A percentile compares a stretch with the other conserved stretches of the same genome.
Evolutionary conservation across 129 eudicot genomes (phyloP).

Genomic region (Chrysanthemum seticuspe): DNA sequence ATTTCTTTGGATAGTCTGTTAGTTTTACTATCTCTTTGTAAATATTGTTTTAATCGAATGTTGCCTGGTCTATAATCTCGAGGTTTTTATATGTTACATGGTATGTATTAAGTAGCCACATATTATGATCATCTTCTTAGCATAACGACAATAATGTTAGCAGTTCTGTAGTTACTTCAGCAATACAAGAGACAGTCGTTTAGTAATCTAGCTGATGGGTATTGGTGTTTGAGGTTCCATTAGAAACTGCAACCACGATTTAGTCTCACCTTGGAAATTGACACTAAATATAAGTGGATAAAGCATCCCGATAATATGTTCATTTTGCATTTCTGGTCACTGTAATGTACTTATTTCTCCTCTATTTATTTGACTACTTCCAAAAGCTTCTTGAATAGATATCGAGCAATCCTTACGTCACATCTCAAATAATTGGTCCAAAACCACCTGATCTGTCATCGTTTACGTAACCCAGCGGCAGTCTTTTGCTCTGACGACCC

Average conservation of each 20-base stretch:
- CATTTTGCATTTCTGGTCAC: not conserved
- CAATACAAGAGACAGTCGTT: not conserved
- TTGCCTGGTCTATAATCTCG: no score
- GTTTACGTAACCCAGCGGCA: conserved; percentile 7
- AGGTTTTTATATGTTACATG: no score
- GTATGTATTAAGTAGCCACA: conserved; percentile 1
- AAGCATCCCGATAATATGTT: not conserved
- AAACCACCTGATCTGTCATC: conserved; percentile 20
- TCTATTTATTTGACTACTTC: not conserved
- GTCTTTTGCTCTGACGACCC: not conserved
- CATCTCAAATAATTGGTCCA: conserved; percentile 12
- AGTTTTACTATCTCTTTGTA: no score
- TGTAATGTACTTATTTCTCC: not conserved
- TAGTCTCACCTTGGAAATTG: conserved; percentile 6
- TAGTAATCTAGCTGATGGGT: no score
- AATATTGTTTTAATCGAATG: no score
- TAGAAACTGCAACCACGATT: not conserved
- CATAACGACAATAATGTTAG: not conserved
- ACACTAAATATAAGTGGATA: not conserved
- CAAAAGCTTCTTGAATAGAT: not conserved
- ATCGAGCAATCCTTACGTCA: conserved; percentile 16
- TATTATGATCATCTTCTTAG: not conserved
- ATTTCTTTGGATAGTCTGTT: no score
- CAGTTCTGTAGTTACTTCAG: not conserved
- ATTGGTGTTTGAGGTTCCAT: no score